Base-by-base conservation (phyloP, 2,329 filamentous ascomycete genomes). In the Fusarium verrucosum region DNA sequence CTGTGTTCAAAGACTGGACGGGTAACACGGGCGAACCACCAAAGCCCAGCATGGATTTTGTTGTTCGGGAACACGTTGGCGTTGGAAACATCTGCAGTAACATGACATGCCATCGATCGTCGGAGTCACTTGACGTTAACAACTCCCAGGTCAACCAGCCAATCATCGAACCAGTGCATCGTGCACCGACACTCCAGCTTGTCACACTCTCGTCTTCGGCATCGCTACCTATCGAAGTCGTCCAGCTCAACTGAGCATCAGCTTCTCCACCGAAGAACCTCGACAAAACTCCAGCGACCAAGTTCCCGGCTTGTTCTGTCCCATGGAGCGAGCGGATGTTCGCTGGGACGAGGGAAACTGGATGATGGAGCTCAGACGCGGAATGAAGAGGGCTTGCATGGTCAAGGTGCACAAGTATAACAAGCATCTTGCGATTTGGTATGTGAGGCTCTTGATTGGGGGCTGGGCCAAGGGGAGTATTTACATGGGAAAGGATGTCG, bases 351-450 rank as follows among this genome's bases (percentile, higher is more conserved):
- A 50, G 2, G 36, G 58, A 0, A 65, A 70, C 19, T 75, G 73
- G 74, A 20, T 66, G 25, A 25, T 47, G 0, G 28, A 62, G 8
- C 43, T 75, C 17, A 61, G 68, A 11, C 28, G 41, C 0, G 53
- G 56, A 16, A 68, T 76, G 26, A 65, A 64, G 26, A 45, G 40
- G 9, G 65, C 62, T n/a, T 66, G 74, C 4, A 56, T 69, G 3
- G 57, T 54, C 8, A 73, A 72, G 50, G 59, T 76, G 4, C 68
- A 73, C 44, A 70, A 67, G 28, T 68, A 71, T 40, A 76, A 76
- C 42, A 76, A 76, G 38, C 66, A 74, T 35, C 47, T 73, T 28
- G 75, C 75, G 0, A 61, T 76, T 4, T 76, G 73, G 73, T 69
- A 75, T 1, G 65, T 65, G 0, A 56, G 74, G 3, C 58, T 51